Evolutionary conservation across 768 basidiomycete genomes (phyloP), one percentile per base, ranked within the genome.

Genomic region (Boletus rufocinnamomeus): DNA sequence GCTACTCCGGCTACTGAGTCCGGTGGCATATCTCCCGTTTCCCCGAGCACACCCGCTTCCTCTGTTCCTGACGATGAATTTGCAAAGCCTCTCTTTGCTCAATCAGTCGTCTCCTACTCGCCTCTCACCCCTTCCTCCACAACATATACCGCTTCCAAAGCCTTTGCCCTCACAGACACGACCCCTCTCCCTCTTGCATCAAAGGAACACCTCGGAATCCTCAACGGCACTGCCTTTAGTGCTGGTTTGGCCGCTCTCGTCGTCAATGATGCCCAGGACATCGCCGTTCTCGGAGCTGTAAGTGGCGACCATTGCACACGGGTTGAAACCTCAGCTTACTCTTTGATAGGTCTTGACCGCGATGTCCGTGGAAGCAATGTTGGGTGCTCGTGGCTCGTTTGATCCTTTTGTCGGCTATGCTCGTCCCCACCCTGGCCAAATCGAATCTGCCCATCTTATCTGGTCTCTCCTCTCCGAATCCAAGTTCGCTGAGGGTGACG

Each of bases 181-280:
- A 72, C 79, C 45, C 88, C 91, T 2, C 78, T 93, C 54, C 74
- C 83, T 27, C 82, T 91, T 19, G 82, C 79, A 4, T 86, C 85
- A 17, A 92, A 92, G 71, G 90, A 92, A 54, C 89, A 90, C 62
- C 80, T 91, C 16, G 91, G 90, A 14, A 83, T 92, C 52, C 74
- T 91, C 43, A 95, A 95, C 68, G 93, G 93, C 50, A 93, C 92
- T 2, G 89, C 91, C 0, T 93, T 93, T 73, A 89, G 88, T 35
- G 85, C 92, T 0, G 85, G 89, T 8, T 82, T 91, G n/a, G 88
- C 84, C 5, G 79, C 87, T 8, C 79, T 95, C 17, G 89, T 87
- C 10, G 74, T 92, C 53, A 82, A 85, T 63, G 89, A 91, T 49
- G 85, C 89, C 19, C 82, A 85, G 37, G 86, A 87, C 58, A 75